Conservation (phyloP, 2,329 filamentous ascomycete genomes). For the Botrytis medusae region DNA sequence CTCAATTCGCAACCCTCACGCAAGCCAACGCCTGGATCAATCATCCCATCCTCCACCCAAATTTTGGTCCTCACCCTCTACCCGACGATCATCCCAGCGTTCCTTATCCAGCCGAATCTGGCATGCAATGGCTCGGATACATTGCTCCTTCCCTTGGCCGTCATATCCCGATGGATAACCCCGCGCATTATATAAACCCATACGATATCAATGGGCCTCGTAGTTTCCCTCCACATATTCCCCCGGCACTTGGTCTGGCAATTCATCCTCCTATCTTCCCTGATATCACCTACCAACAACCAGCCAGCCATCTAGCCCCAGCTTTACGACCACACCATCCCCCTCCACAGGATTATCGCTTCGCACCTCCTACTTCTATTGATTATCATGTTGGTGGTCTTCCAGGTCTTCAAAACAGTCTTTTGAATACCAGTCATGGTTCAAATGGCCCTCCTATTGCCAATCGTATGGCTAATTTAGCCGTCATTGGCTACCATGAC, state of each 20-base stretch:
- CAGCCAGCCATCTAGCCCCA: no score
- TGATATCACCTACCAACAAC: background rate
- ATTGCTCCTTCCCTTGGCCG: background rate
- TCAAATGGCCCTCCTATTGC: background rate
- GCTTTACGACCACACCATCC: background rate
- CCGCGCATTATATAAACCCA: background rate
- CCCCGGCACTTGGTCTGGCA: background rate
- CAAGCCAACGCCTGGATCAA: background rate
- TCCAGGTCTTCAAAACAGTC: background rate
- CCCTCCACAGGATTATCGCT: background rate
- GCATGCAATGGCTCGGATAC: background rate
- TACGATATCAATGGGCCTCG: background rate
- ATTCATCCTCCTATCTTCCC: background rate
- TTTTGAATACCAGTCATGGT: background rate
- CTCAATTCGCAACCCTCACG: background rate
- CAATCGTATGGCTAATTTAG: background rate
- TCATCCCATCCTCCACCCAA: background rate
- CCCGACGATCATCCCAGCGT: background rate
- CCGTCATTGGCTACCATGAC: background rate
- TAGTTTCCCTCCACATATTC: accelerated
- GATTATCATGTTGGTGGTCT: background rate
- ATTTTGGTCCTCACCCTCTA: background rate
- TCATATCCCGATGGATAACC: background rate
- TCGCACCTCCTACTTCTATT: background rate
- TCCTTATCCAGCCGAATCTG: background rate